Percentiles rank a stretch among this genome's conserved stretches.
These are phyloP conservation scores for Megacollybia marginata DNA, from an alignment of 768 basidiomycete species.

Conservation along the genomic window DNA sequence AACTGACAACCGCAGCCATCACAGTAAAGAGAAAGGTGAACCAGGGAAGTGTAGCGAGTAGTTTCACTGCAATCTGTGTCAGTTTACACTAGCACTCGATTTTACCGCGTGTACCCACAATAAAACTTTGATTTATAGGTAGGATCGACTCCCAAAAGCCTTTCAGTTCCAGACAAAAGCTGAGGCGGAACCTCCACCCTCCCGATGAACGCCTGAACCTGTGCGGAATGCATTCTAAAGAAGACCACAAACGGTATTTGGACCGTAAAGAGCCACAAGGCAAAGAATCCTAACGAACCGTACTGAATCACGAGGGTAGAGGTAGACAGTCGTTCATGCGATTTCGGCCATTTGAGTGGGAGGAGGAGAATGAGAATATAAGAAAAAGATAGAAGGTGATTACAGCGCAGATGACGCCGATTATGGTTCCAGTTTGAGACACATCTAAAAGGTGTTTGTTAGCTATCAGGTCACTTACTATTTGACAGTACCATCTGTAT, in stretches of 20 bases:
- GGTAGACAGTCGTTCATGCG: slow-evolving; percentile 5
- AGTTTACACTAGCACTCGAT: not conserved
- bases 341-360: not conserved
- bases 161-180: slow-evolving; percentile 23
- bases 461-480: too few species aligned
- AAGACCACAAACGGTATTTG: slow-evolving; percentile 37
- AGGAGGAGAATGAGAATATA: slow-evolving; percentile 16
- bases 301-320: slow-evolving; percentile 24
- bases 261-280: slow-evolving; percentile 36
- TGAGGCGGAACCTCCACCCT: slow-evolving; percentile 21
- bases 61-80: slow-evolving; percentile 18
- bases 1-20: slow-evolving; percentile 23
- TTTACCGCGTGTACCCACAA: slow-evolving; percentile 20
- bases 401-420: slow-evolving; percentile 26
- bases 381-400: slow-evolving; percentile 23
- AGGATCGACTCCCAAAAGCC: slow-evolving; percentile 23
- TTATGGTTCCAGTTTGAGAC: slow-evolving; percentile 27
- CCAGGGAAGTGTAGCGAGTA: slow-evolving; percentile 31
- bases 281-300: slow-evolving; percentile 28
- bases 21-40: slow-evolving; percentile 26
- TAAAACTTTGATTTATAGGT: slow-evolving; percentile 29
- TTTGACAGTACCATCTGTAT: slow-evolving; percentile 23
- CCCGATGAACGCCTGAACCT: slow-evolving; percentile 28
- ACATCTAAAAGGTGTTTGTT: slow-evolving; percentile 23
- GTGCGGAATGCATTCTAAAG: slow-evolving; percentile 30